Evolutionary conservation across 495 filamentous ascomycete genomes (phyloP), one percentile per base, ranked within the genome.

Genomic region (Eremomyces bilateralis): DNA sequence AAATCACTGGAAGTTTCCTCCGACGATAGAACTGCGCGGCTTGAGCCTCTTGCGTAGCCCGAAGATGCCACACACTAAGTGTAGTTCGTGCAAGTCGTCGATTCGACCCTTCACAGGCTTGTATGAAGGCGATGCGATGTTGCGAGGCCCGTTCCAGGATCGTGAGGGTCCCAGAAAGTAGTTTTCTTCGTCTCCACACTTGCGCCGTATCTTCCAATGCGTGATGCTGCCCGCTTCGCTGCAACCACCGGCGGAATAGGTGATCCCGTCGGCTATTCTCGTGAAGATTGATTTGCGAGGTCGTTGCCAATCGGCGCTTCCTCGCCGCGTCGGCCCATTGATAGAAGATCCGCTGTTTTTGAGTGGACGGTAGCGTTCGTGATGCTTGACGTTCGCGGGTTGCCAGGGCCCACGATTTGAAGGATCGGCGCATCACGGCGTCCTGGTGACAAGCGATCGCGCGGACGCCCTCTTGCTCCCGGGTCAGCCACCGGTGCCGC

Each of bases 391-490:
- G 53, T 16, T 69, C 63, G 29, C 59, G 65, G 31, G 64, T 63
- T 15, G 41, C 44, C 56, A 59, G 68, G 37, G 68, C 64, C 69
- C 69, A 75, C 36, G 57, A 42, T 59, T 59, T 64, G 39, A 64
- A 71, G 3, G 53, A 48, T 16, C 48, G 58, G 32, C 55, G 47
- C 20, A 53, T 52, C 13, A 69, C 36, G 37, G 55, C 65, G 4
- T 50, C 45, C 19, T 63, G 40, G 39, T 64, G 58, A n/a, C 48
- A 34, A n/a, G 42, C 43, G 8, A 61, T 35, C 4, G 70, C 69
- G 27, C 53, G 43, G 1, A 38, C 39, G 33, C 62, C 50, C 8
- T 56, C 38, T 2, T 44, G 46, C 4, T 53, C 50, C 11, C 60
- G 36, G 36, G 43, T 36, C 11, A 50, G 39, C 11, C 56, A 42